These are phyloP conservation scores for Aphanomyces stellatus DNA, from an alignment of 352 stramenopile genomes.

Conservation along the genomic window DNA sequence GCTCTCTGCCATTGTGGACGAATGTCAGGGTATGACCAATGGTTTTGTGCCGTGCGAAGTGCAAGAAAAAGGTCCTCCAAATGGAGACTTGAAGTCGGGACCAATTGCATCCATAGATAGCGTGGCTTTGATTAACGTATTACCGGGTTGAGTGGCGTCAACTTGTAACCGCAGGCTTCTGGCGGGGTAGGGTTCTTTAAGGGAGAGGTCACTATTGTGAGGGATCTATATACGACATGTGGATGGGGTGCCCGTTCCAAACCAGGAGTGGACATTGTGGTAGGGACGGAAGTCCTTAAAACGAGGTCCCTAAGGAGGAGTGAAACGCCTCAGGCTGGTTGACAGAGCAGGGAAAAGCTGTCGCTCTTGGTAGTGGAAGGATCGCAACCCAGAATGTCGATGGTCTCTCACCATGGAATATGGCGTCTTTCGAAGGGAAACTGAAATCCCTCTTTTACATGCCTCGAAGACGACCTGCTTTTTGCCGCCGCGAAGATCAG, in stretches of 20 bases:
- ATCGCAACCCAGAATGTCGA: conserved; percentile 42
- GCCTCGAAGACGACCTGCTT: too few relatives aligned
- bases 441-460: too few relatives aligned
- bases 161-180: conserved; percentile 40
- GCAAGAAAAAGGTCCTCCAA: too few relatives aligned
- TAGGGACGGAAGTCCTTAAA: conserved; percentile 26
- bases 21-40: too few relatives aligned
- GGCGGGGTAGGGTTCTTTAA: conserved; percentile 34
- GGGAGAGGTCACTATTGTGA: conserved; percentile 24
- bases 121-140: too few relatives aligned
- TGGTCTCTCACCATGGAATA: too few relatives aligned
- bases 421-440: too few relatives aligned
- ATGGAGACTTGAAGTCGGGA: too few relatives aligned
- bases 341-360: conserved; percentile 49
- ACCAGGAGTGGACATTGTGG: conserved; percentile 41
- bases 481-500: too few relatives aligned
- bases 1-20: background rate
- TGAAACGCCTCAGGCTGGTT: conserved; percentile 38
- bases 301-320: conserved; percentile 44
- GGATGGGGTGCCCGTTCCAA: conserved; percentile 38
- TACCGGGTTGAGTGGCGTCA: conserved; percentile 38
- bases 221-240: conserved; percentile 33
- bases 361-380: conserved; percentile 45
- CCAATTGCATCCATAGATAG: too few relatives aligned
- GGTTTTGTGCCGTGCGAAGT: too few relatives aligned